Evolutionary conservation across 495 filamentous ascomycete genomes (phyloP).

Genomic region (Hypoxylon rickii): DNA sequence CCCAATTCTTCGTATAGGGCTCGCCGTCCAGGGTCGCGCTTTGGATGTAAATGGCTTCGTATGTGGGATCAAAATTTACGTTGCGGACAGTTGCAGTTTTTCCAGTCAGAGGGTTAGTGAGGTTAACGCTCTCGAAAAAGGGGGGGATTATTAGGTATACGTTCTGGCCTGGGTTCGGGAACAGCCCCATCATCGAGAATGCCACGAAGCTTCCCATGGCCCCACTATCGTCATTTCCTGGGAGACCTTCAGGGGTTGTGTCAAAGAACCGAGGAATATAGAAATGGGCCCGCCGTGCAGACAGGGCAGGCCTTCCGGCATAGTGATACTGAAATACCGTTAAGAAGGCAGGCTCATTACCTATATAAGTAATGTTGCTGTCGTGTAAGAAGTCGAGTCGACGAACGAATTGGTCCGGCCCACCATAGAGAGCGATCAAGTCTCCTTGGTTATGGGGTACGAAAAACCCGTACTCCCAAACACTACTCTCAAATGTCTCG

Average conservation of each 20-base stretch:
- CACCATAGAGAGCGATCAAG: slow-evolving; percentile 64
- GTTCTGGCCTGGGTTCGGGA: slow-evolving; percentile 74
- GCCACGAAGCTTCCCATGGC: slow-evolving; percentile 75
- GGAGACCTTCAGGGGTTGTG: slow-evolving; percentile 62
- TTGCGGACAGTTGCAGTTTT: slow-evolving; percentile 64
- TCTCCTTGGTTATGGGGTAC: slow-evolving; percentile 73
- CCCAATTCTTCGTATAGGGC: slow-evolving; percentile 70
- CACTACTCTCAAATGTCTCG: slow-evolving; percentile 73
- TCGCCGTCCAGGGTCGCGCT: slow-evolving; percentile 69
- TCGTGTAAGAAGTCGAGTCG: slow-evolving; percentile 71
- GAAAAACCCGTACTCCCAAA: slow-evolving; percentile 76
- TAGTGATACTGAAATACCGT: slow-evolving; percentile 76
- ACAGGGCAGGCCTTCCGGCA: slow-evolving; percentile 66
- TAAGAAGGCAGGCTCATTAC: slow-evolving; percentile 74
- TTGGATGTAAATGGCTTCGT: slow-evolving; percentile 69
- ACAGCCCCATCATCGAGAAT: slow-evolving; percentile 73
- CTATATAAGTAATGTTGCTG: slow-evolving; percentile 67
- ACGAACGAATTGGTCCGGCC: slow-evolving; percentile 60
- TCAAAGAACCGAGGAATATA: slow-evolving; percentile 72
- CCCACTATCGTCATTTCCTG: slow-evolving; percentile 74
- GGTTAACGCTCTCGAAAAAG: slow-evolving; percentile 67
- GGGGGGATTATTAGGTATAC: slow-evolving; percentile 74
- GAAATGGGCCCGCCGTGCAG: slow-evolving; percentile 61
- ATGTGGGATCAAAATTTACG: slow-evolving; percentile 66
- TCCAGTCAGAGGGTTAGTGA: slow-evolving; percentile 64